A percentile compares a stretch with the other conserved stretches of the same genome.
phyloP scores from a whole-genome alignment of 1,139 yeast genomes.

The Geotrichum fermentans region DNA sequence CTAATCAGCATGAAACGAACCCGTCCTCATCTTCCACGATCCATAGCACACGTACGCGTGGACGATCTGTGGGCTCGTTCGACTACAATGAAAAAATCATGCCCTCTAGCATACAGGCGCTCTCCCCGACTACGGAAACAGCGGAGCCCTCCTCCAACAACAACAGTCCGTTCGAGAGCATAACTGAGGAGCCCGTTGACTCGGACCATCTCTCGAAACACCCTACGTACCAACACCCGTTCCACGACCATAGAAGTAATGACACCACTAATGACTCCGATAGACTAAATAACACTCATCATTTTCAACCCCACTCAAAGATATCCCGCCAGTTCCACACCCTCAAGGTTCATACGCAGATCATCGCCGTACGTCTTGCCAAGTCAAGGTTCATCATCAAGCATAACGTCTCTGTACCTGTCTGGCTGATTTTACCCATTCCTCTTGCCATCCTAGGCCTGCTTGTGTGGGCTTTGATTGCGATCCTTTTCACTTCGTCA shows the following conservation, averaged over 20 bases:
- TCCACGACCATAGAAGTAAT: neutral
- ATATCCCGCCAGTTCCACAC: neutral
- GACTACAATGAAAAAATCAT: slow-evolving; percentile 12
- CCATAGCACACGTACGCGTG: slow-evolving; percentile 16
- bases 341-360: slow-evolving; percentile 1
- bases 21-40: slow-evolving; percentile 7
- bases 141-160: slow-evolving; percentile 5
- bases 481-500: neutral
- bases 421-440: slow-evolving; percentile 12
- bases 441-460: slow-evolving; percentile 7
- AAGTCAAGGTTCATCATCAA: slow-evolving; percentile 17
- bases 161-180: slow-evolving; percentile 2
- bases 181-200: slow-evolving; percentile 5
- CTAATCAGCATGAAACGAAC: neutral
- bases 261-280: slow-evolving; percentile 5
- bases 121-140: slow-evolving; percentile 16
- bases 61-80: slow-evolving; percentile 15
- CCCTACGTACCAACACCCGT: neutral
- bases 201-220: neutral
- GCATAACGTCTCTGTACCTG: slow-evolving; percentile 19
- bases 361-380: slow-evolving; percentile 28
- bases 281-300: slow-evolving; percentile 1
- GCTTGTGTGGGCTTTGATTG: slow-evolving; percentile 7
- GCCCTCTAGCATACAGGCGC: slow-evolving; percentile 6
- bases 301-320: neutral